Evolutionary conservation across 495 filamentous ascomycete species (phyloP).

Genomic region (Beverwykella pulmonaria): DNA sequence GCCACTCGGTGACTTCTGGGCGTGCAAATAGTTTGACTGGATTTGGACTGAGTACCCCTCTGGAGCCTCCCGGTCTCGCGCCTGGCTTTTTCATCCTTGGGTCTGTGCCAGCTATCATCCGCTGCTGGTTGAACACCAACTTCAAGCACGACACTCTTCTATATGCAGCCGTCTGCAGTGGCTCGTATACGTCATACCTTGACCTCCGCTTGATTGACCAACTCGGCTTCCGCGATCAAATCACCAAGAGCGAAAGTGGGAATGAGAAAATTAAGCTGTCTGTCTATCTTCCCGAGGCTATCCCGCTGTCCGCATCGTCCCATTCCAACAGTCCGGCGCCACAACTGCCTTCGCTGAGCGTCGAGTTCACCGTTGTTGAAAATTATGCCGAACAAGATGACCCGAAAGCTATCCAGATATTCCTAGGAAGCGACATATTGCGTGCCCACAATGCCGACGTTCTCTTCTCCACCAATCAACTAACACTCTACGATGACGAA

Average conservation of each 20-base stretch:
- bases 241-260: conserved; percentile 65
- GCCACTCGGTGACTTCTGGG: conserved; percentile 69
- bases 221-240: conserved; percentile 67
- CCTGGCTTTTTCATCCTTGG: conserved; percentile 81
- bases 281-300: conserved; percentile 88
- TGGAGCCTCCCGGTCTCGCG: conserved; percentile 69
- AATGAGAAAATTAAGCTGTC: conserved; percentile 70
- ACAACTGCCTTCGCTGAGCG: conserved; percentile 76
- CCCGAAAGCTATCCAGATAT: conserved; percentile 68
- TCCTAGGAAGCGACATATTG: conserved; percentile 85
- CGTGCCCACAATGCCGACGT: conserved; percentile 88
- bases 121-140: conserved; percentile 87
- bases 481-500: conserved; percentile 84
- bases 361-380: conserved; percentile 74
- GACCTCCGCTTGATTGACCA: conserved; percentile 71
- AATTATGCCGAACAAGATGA: conserved; percentile 51
- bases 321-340: conserved; percentile 71
- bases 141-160: conserved; percentile 85
- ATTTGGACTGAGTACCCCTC: conserved; percentile 65
- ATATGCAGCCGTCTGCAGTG: conserved; percentile 90
- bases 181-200: conserved; percentile 81
- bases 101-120: conserved; percentile 87
- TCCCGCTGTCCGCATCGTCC: conserved; percentile 73
- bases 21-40: conserved; percentile 80
- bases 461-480: conserved; percentile 84